Percentiles rank a stretch among this genome's conserved stretches.
Evolutionary conservation across 768 basidiomycete species (phyloP).

Genomic region (Psilocybe azurescens): DNA sequence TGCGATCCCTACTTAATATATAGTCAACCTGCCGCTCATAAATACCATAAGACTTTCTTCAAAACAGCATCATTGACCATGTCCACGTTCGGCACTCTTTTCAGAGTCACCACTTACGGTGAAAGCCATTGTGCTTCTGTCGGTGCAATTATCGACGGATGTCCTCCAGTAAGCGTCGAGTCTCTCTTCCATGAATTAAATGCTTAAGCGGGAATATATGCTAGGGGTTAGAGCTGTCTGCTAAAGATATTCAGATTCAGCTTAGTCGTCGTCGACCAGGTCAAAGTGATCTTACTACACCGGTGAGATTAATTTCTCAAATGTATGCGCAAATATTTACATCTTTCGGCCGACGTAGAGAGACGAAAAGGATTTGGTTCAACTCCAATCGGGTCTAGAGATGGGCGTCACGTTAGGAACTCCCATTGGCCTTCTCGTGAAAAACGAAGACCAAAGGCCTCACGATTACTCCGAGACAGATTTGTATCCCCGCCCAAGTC

Average conservation of each 20-base stretch:
- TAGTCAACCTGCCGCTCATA: background rate
- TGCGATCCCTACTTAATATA: background rate
- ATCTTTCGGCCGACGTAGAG: constrained; percentile 41
- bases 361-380: constrained; percentile 96
- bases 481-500: constrained; percentile 94
- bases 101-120: constrained; percentile 96
- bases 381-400: constrained; percentile 93
- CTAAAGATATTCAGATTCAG: constrained; percentile 89
- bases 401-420: constrained; percentile 96
- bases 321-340: constrained; percentile 3
- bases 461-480: constrained; percentile 99
- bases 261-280: constrained; percentile 92
- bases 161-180: constrained; percentile 79
- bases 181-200: constrained; percentile 3
- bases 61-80: constrained; percentile 33
- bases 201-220: constrained; percentile 7
- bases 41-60: background rate
- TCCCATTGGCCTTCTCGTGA: constrained; percentile 95
- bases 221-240: constrained; percentile 82
- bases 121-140: constrained; percentile 98
- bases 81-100: constrained; percentile 93
- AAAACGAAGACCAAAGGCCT: constrained; percentile 97
- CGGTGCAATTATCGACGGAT: constrained; percentile 97
- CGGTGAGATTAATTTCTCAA: constrained; percentile 56
- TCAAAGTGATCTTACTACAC: constrained; percentile 96